A percentile compares a stretch with the other conserved stretches of the same genome.
These are phyloP conservation scores for Solanum medicagineum DNA, from an alignment of 257 asterid genomes.

Conservation along the genomic window DNA sequence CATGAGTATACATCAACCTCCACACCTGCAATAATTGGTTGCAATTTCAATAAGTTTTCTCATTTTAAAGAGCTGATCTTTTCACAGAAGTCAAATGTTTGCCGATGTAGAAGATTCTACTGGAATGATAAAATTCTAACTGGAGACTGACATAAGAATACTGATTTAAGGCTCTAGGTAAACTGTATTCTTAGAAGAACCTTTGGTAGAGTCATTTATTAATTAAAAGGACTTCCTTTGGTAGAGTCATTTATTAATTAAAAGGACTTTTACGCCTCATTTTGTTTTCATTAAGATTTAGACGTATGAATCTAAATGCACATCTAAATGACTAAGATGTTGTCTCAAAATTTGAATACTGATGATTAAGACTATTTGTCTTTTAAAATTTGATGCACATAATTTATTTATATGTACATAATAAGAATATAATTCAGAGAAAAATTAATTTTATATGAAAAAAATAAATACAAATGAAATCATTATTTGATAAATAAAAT, in stretches of 20 bases:
- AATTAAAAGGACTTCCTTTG: neutral
- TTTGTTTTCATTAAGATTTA: too few relatives aligned
- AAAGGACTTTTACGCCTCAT: neutral
- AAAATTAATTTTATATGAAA: too few relatives aligned
- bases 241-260: neutral
- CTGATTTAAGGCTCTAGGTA: neutral
- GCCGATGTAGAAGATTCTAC: neutral
- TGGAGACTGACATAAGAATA: neutral
- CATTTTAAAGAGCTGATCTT: neutral
- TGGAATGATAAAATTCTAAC: neutral
- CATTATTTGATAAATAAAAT: too few relatives aligned
- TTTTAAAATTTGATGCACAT: too few relatives aligned
- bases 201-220: neutral
- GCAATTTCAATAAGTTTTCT: neutral
- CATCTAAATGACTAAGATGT: too few relatives aligned
- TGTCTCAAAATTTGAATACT: too few relatives aligned
- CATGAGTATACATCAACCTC: constrained; percentile 51
- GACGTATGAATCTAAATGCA: too few relatives aligned
- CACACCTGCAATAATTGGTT: constrained; percentile 45
- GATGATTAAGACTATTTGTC: too few relatives aligned
- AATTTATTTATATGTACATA: too few relatives aligned
- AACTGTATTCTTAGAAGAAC: neutral
- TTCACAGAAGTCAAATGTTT: neutral
- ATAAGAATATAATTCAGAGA: too few relatives aligned
- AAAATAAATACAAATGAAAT: too few relatives aligned